Base-by-base conservation (phyloP, 257 asterid species). In the Ehretia macrophylla region DNA sequence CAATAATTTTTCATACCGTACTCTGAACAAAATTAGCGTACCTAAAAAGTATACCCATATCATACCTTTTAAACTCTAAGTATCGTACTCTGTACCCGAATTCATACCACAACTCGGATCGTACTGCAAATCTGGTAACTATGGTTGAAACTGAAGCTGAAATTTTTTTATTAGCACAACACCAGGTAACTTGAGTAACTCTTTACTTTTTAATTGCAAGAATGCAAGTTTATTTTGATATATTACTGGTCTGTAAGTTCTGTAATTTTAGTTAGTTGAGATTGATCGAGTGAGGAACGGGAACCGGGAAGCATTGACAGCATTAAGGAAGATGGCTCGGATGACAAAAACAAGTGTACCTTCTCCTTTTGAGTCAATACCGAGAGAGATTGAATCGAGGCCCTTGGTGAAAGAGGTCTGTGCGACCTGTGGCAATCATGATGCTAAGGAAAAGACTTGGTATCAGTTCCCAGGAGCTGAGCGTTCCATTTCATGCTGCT, bases 401-500 rank as follows among this genome's bases (percentile, higher is more conserved):
- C 84, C 94, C 5, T 63, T 88, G 80, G 83, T 93, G 72, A 84
- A 79, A 77, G 97, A 88, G 83, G 75, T 92, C 12, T 92, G 99
- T 63, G 55, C 77, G 53, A 88, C 96, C 23, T 92, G 97, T 60
- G 94, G 96, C 17, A 78, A 84, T 60, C 96, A 92, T 68, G 83
- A 88, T 67, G 67, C 87, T 0, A 79, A 86, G 69, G 99, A 86
- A 78, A 80, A 74, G 51, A 84, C 88, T 1, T 70, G 83, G 86
- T 68, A 88, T 60, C 83, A 83, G 89, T 87, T 85, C 62, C 91
- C 94, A 0, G 98, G 98, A 55, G 78, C 89, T 45, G 91, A 75
- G 73, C 20, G 42, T 85, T 57, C 96, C 97, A 1, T 92, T 92
- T 71, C 99, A 92, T 80, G 96, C 99, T 74, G 89, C 95, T 64